Conservation (phyloP, 345 rosid genomes). For the Populus deltoides region DNA sequence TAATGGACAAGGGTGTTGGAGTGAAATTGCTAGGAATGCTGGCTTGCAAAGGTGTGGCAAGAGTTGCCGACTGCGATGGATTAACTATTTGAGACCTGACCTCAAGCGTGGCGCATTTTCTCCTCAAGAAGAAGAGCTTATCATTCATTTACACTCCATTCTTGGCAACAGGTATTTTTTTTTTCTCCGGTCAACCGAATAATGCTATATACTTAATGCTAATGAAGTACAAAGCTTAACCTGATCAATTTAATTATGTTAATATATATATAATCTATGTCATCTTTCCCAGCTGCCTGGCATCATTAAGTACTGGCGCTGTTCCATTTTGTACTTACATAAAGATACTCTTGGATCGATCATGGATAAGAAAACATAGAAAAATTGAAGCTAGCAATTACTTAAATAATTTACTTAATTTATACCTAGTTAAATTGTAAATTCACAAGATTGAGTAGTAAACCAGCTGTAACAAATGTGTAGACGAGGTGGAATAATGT, state of each 20-base stretch:
- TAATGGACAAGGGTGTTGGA: constrained; percentile 89
- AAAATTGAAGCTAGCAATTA: neutral
- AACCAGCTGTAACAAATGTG: neutral
- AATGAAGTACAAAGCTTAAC: neutral
- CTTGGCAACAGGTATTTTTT: constrained; percentile 66
- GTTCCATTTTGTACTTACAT: neutral
- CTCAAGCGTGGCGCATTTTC: constrained; percentile 80
- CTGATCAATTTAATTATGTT: neutral
- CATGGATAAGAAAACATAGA: neutral
- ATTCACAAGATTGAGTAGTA: neutral
- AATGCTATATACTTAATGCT: neutral
- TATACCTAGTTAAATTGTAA: neutral
- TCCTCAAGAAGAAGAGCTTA: constrained; percentile 71
- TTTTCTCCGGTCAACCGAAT: neutral
- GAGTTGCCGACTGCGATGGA: constrained; percentile 91
- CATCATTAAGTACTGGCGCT: neutral
- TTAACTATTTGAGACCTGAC: constrained; percentile 70
- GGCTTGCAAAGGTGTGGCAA: constrained; percentile 84
- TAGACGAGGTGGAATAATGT: neutral
- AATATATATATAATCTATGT: too few relatives aligned
- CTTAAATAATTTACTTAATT: too few relatives aligned
- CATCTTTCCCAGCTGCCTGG: neutral
- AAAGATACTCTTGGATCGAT: neutral
- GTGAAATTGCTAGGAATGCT: constrained; percentile 73
- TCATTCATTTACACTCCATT: constrained; percentile 66